These are phyloP conservation scores for Jimgerdemannia lactiflua DNA, from an alignment of 192 early-diverging fungal species.

Conservation along the genomic window DNA sequence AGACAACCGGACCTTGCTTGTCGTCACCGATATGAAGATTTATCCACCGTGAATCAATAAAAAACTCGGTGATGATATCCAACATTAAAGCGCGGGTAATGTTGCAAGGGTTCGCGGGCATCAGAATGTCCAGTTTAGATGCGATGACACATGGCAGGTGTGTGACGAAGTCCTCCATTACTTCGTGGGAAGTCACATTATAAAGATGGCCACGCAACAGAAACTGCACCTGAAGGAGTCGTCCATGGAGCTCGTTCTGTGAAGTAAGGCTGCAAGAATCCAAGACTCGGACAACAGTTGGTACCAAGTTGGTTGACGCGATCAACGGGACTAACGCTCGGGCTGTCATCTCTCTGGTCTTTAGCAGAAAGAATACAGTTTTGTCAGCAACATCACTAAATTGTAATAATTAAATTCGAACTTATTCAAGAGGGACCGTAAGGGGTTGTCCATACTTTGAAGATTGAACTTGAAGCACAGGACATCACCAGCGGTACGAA, in stretches of 20 bases:
- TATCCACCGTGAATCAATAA: constrained; percentile 38
- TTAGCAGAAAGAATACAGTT: constrained; percentile 2
- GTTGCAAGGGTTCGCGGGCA: constrained; percentile 33
- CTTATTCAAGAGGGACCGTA: not conserved
- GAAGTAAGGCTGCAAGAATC: constrained; percentile 31
- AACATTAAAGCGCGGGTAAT: constrained; percentile 48
- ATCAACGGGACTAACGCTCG: constrained; percentile 78
- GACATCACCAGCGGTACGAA: constrained; percentile 53
- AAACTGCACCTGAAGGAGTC: constrained; percentile 67
- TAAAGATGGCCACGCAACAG: constrained; percentile 64
- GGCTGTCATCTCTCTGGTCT: constrained; percentile 85
- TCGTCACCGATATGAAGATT: constrained; percentile 4
- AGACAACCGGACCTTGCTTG: not conserved
- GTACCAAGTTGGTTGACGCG: constrained; percentile 55
- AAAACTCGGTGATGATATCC: constrained; percentile 47
- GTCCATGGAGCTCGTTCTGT: constrained; percentile 77
- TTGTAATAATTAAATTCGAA: no score
- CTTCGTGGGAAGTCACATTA: constrained; percentile 32
- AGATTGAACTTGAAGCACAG: constrained; percentile 53
- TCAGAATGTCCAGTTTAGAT: constrained; percentile 30
- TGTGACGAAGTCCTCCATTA: constrained; percentile 40
- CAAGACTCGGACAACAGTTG: constrained; percentile 47
- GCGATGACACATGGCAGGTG: constrained; percentile 37
- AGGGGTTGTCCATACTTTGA: constrained; percentile 28
- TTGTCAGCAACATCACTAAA: no score